Evolutionary conservation across 257 asterid genomes (phyloP).

Genomic region (Forsythia viridissima): DNA sequence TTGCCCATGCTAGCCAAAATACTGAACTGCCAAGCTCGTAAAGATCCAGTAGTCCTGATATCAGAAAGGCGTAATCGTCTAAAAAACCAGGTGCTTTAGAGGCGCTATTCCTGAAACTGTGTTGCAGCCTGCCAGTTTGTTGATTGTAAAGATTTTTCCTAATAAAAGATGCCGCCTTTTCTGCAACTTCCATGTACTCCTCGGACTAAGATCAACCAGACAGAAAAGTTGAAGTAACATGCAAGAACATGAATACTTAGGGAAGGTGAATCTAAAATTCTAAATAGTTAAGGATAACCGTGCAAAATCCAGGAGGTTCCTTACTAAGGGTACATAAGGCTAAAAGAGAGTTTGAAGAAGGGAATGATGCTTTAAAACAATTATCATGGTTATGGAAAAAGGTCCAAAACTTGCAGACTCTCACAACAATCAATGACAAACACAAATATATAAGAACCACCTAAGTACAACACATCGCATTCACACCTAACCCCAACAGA

Average conservation of each 20-base stretch:
- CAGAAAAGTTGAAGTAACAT: conserved; percentile 11
- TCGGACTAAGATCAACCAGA: conserved; percentile 51
- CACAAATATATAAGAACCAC: no score
- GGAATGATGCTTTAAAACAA: no score
- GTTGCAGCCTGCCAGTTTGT: conserved; percentile 63
- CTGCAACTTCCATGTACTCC: conserved; percentile 85
- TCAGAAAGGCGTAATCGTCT: conserved; percentile 86
- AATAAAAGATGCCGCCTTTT: conserved; percentile 79
- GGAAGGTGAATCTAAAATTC: not conserved
- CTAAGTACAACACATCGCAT: not conserved
- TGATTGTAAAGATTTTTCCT: conserved; percentile 66
- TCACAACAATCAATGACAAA: no score
- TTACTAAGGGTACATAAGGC: no score
- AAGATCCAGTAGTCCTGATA: conserved; percentile 74
- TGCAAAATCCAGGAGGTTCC: not conserved
- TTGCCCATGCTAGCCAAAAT: conserved; percentile 86
- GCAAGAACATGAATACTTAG: not conserved
- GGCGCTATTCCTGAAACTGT: conserved; percentile 87
- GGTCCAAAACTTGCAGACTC: not conserved
- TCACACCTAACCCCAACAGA: not conserved
- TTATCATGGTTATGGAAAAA: not conserved
- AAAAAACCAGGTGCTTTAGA: conserved; percentile 91
- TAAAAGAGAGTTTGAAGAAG: no score
- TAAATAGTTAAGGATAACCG: not conserved
- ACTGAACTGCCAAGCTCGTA: conserved; percentile 79